phyloP scores from a whole-genome alignment of 148 eudicot genomes.

The Vaccinium myrtillus region DNA sequence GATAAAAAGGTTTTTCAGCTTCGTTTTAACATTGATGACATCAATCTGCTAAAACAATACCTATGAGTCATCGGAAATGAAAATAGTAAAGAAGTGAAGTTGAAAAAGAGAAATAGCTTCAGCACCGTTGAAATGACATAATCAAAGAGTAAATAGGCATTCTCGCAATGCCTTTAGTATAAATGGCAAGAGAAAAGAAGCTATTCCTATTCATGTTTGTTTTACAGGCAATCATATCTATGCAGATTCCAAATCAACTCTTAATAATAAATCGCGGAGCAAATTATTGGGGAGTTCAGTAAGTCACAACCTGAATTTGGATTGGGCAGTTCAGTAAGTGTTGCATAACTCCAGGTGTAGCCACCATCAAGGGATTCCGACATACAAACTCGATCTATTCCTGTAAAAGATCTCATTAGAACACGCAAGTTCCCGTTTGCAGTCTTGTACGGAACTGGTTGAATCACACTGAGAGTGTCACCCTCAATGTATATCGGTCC shows the following conservation, averaged over 20 bases:
- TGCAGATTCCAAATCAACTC: background rate
- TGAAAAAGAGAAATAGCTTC: no score
- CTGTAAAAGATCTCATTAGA: slow-evolving; percentile 66
- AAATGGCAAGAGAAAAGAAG: background rate
- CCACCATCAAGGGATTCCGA: slow-evolving; percentile 91
- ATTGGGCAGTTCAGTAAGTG: slow-evolving; percentile 70
- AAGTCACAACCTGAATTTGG: slow-evolving; percentile 85
- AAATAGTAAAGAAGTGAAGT: no score
- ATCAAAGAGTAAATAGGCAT: no score
- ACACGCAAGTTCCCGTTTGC: slow-evolving; percentile 68
- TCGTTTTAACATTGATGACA: no score
- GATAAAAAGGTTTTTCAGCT: no score
- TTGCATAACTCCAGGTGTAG: slow-evolving; percentile 65
- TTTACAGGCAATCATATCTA: background rate
- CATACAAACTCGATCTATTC: slow-evolving; percentile 58
- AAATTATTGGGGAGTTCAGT: no score
- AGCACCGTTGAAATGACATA: no score
- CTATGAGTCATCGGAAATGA: no score
- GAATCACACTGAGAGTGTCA: slow-evolving; percentile 69
- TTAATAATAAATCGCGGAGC: no score
- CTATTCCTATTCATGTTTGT: background rate
- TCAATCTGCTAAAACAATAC: no score
- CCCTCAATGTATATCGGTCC: slow-evolving; percentile 79
- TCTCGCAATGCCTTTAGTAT: no score
- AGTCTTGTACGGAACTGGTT: slow-evolving; percentile 91